Base-by-base conservation (phyloP, 2,329 filamentous ascomycete genomes). In the Verticillium dahliae region DNA sequence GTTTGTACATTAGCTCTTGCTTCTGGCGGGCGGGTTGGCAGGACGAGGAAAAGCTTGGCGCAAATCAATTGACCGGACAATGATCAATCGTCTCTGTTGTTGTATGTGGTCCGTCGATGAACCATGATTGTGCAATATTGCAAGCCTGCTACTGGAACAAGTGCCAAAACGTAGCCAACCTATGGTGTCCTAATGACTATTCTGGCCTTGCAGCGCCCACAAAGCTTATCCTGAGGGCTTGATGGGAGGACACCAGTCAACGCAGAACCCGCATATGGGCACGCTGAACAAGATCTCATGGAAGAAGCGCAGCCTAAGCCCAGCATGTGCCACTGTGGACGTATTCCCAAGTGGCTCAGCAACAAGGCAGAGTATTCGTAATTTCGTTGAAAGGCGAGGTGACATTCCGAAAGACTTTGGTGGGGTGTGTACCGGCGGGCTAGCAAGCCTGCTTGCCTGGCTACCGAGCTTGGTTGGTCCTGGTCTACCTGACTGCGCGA, bases 1-100 rank as follows among this genome's bases (percentile, higher is more conserved):
- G 73, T 72, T 71, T 74, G 72, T 73, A 73, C 67, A 69, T 68
- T 74, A 75, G 70, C 69, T 72, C 72, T 65, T 67, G 69, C 68
- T 65, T 56, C 54, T 56, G 54, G 65, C 68, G 69, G 63, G 67
- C 65, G 68, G 69, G 66, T 65, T 62, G 60, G 60, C 62, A 67
- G 69, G 66, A 63, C 67, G 69, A 69, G 70, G 45, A 50, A 50
- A 50, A 50, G 45, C 22, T 50, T 61, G 70, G 70, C 70, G 72
- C 71, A 70, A 50, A 71, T 70, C 65, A 69, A 69, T 69, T 67
- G 69, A 69, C 62, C 67, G 69, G 71, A 70, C 69, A 66, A 68
- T 70, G 69, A 69, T 70, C 68, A 57, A 60, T 37, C 62, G 60
- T 60, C 58, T 45, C 56, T 45, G 58, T 61, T 37, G 56, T 55